These are phyloP conservation scores for Lodderomyces elongisporus DNA, from an alignment of 1,139 yeast species.

Conservation along the genomic window DNA sequence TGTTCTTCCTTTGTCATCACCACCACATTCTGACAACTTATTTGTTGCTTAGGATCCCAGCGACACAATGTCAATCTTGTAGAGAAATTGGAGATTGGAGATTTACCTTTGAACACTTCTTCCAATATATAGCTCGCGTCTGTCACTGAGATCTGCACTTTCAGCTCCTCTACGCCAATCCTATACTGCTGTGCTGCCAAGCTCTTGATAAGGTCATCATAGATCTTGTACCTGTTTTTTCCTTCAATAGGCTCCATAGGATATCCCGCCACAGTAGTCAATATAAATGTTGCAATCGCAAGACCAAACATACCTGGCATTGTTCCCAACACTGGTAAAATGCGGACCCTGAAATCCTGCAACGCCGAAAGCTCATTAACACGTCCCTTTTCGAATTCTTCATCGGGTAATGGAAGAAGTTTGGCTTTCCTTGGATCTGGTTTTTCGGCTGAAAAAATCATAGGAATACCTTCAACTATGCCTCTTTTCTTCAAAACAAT, in stretches of 20 bases:
- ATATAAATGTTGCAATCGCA: conserved; percentile 76
- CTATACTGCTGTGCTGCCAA: conserved; percentile 85
- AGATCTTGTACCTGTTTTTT: conserved; percentile 78
- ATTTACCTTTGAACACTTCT: conserved; percentile 88
- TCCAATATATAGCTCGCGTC: conserved; percentile 87
- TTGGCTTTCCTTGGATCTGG: conserved; percentile 94
- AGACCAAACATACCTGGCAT: conserved; percentile 96
- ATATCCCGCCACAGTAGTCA: conserved; percentile 79
- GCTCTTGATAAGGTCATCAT: conserved; percentile 77
- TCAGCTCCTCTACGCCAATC: conserved; percentile 61
- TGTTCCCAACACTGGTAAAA: conserved; percentile 91
- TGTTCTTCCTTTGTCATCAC: conserved; percentile 88
- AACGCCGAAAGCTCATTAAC: conserved; percentile 86
- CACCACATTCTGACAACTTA: conserved; percentile 70
- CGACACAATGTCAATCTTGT: conserved; percentile 73
- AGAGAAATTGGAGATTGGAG: conserved; percentile 81
- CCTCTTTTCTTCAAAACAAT: conserved; percentile 78
- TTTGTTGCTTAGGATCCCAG: conserved; percentile 67
- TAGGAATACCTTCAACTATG: conserved; percentile 70
- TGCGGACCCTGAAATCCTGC: conserved; percentile 86
- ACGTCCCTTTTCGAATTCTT: conserved; percentile 71
- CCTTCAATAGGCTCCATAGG: conserved; percentile 88
- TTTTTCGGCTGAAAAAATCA: conserved; percentile 89
- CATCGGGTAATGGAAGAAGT: conserved; percentile 75
- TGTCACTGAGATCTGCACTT: conserved; percentile 63